Base-by-base conservation (phyloP, 257 asterid genomes). In the Plantago major region DNA sequence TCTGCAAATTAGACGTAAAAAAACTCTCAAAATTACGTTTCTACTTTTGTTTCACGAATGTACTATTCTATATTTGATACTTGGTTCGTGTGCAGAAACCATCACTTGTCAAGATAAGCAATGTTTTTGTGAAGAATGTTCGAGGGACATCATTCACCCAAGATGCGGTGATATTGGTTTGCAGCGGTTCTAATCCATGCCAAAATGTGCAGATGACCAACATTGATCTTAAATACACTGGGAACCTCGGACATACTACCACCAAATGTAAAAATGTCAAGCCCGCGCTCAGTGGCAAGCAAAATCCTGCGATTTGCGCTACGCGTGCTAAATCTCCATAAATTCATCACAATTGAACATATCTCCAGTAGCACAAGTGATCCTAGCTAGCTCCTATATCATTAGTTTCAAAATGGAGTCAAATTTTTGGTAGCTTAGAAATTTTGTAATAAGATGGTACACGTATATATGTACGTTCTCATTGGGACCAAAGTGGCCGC, bases 151-250 rank as follows among this genome's bases (percentile, higher is more conserved):
- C 58, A 16, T 53, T 53, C 28, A 19, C 38, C 38, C 63, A 58
- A 0, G 55, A 10, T 12, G 70, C 75, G 5, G 71, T 71, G 45
- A 62, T 43, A 14, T 62, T 81, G 8, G 11, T 30, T n/a, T 77
- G 82, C 62, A 81, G 84, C 52, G 47, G 63, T n/a, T 2, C 50
- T 10, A 17, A 42, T 15, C 87, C 82, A 1, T 81, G 69, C 42
- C 40, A 18, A 55, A 56, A 40, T 14, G 28, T 49, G 33, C 9
- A 19, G 9, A 10, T 70, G 11, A 40, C 65, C 28, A 49, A 64
- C 55, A 53, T 81, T 44, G 64, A 78, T 59, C 14, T 81, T 47
- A 12, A 9, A 11, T 72, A 67, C 66, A 46, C 0, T 4, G 83
- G 86, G 6, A 65, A 58, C 17, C 60, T 46, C 3, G 79, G 77